Evolutionary conservation across 176 grass and related monocot species (phyloP).

Genomic region (Carex cristatella): DNA sequence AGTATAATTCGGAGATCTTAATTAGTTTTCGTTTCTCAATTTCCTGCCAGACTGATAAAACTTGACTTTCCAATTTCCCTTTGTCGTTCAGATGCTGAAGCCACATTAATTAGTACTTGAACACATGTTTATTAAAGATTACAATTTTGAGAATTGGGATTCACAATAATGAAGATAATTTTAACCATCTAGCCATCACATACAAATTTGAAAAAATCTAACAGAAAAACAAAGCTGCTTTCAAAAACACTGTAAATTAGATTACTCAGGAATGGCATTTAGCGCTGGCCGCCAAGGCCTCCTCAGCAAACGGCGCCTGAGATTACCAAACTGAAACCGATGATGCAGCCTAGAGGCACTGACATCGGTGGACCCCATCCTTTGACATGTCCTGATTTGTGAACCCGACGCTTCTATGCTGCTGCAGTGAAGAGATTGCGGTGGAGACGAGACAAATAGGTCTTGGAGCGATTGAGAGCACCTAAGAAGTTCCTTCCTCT

Average conservation of each 20-base stretch:
- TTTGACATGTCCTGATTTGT: background rate
- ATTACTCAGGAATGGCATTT: conserved; percentile 84
- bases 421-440: background rate
- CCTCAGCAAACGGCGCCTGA: conserved; percentile 54
- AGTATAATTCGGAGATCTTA: background rate
- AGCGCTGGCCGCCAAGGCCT: conserved; percentile 67
- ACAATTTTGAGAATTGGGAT: background rate
- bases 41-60: too few species aligned
- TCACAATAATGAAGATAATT: background rate
- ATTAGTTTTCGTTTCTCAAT: too few species aligned
- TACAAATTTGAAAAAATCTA: background rate
- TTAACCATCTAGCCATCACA: background rate
- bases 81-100: too few species aligned
- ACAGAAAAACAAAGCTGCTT: background rate
- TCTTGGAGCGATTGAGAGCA: conserved; percentile 26
- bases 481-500: conserved; percentile 34
- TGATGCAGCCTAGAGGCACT: conserved; percentile 17
- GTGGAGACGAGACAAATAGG: conserved; percentile 28
- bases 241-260: background rate
- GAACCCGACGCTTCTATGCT: conserved; percentile 5
- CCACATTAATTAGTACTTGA: background rate
- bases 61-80: too few species aligned
- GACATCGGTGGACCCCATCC: background rate
- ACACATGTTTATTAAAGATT: background rate
- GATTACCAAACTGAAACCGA: conserved; percentile 45